Evolutionary conservation across 148 eudicot species (phyloP), one percentile per base, ranked within the genome.

Genomic region (Euryodendron excelsum): DNA sequence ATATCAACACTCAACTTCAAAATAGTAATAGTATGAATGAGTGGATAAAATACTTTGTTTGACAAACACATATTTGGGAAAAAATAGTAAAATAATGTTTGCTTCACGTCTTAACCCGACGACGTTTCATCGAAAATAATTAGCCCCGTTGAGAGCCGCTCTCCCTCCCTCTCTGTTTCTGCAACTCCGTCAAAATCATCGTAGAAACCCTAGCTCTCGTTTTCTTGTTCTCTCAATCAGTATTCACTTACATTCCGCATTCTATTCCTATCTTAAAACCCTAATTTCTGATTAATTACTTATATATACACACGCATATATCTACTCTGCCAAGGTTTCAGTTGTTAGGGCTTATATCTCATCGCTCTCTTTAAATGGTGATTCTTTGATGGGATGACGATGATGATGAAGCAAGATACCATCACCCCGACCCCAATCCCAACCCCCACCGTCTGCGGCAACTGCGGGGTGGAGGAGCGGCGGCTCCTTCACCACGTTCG

Each of bases 401-500:
- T 36, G 72, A 64, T 36, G 55, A 79, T 36, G 60, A 69, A 71
- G 58, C 79, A 21, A 20, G 21, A 72, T 21, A 39, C 58, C 55
- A 55, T 2, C 36, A 9, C 74, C 44, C 27, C 77, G 73, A 5
- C 63, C 28, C 37, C 85, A 67, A 52, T 83, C 55, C 55, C 82
- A 33, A 14, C 81, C 48, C 34, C 84, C 36, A 33, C 82, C 44
- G 67, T 67, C 36, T 94, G 98, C 87, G 80, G 73, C 58, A 60
- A 83, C 62, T 93, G 98, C 88, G 79, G 88, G 58, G 77, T 62
- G n/a, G 90, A 79, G 72, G 91, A 89, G 47, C 87, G 80, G 17
- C 85, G 83, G 47, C 78, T 92, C 58, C 91, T 94, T 87, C 97
- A 90, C 87, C 83, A 90, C 79, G 77, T 91, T 83, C 85, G 84